Percentiles rank a stretch among this genome's conserved stretches.
These are phyloP conservation scores for Penicillium corylophilum DNA, from an alignment of 2,329 filamentous ascomycete species.

Conservation along the genomic window DNA sequence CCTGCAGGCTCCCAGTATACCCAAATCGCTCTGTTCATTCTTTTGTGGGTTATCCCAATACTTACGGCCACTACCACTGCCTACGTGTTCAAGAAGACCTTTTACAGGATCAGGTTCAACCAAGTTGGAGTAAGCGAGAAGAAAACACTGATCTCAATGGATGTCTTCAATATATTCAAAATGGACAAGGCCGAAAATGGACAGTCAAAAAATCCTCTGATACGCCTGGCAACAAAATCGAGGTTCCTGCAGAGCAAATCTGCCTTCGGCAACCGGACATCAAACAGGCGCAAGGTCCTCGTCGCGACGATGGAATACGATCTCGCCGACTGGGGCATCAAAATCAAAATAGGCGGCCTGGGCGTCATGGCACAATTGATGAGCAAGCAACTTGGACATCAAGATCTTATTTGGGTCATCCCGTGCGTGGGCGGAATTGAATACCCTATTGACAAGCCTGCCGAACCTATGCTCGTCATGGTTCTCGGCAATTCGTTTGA, in stretches of 20 bases:
- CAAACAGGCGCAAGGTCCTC: slow-evolving; percentile 55
- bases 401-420: slow-evolving; percentile 66
- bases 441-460: slow-evolving; percentile 60
- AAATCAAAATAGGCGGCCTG: slow-evolving; percentile 69
- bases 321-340: slow-evolving; percentile 68
- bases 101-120: slow-evolving; percentile 65
- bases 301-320: slow-evolving; percentile 73
- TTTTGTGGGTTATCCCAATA: slow-evolving; percentile 56
- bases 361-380: slow-evolving; percentile 71
- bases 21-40: slow-evolving; percentile 56
- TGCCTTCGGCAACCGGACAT: slow-evolving; percentile 32
- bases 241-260: slow-evolving; percentile 39
- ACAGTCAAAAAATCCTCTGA: slow-evolving; percentile 34
- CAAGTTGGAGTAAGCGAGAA: slow-evolving; percentile 56
- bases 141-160: slow-evolving; percentile 40
- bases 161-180: slow-evolving; percentile 38
- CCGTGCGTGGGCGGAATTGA: slow-evolving; percentile 63
- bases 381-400: slow-evolving; percentile 63
- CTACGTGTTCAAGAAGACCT: slow-evolving; percentile 59
- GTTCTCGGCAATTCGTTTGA: slow-evolving; percentile 62
- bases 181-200: slow-evolving; percentile 23
- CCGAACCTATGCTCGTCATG: slow-evolving; percentile 62
- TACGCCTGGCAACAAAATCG: slow-evolving; percentile 36
- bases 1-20: slow-evolving; percentile 55
- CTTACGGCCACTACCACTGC: slow-evolving; percentile 51